Conservation (phyloP, 345 rosid species). For the Moricandia arvensis region DNA sequence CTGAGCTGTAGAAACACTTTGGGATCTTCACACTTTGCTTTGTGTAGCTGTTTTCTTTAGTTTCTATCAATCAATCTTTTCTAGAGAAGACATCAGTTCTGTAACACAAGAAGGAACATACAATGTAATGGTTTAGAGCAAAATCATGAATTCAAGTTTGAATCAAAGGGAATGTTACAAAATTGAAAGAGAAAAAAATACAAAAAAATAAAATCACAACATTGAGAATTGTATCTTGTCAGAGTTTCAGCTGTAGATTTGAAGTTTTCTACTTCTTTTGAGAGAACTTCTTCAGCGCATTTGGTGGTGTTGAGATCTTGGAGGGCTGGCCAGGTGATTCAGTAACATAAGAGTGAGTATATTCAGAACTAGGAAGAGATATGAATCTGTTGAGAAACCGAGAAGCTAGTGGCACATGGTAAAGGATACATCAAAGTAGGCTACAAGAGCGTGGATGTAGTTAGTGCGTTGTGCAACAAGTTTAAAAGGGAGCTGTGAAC, state of each 20-base stretch:
- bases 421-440: conserved; percentile 91
- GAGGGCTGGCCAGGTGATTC: conserved; percentile 58
- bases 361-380: neutral
- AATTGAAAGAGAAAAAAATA: neutral
- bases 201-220: neutral
- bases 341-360: neutral
- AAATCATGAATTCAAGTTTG: neutral
- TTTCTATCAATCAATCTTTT: neutral
- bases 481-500: conserved; percentile 89
- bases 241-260: neutral
- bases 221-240: conserved; percentile 16
- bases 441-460: conserved; percentile 94
- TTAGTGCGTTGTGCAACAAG: conserved; percentile 91
- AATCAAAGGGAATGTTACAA: conserved; percentile 19
- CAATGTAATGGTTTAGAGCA: neutral
- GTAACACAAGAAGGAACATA: neutral
- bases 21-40: neutral
- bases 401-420: conserved; percentile 86
- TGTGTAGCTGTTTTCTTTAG: conserved; percentile 1
- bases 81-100: neutral
- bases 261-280: no score
- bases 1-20: conserved; percentile 55
- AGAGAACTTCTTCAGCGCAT: conserved; percentile 51
- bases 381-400: conserved; percentile 92
- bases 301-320: conserved; percentile 69